These are phyloP conservation scores for Penicillium soppii DNA, from an alignment of 495 filamentous ascomycete genomes.

Conservation along the genomic window DNA sequence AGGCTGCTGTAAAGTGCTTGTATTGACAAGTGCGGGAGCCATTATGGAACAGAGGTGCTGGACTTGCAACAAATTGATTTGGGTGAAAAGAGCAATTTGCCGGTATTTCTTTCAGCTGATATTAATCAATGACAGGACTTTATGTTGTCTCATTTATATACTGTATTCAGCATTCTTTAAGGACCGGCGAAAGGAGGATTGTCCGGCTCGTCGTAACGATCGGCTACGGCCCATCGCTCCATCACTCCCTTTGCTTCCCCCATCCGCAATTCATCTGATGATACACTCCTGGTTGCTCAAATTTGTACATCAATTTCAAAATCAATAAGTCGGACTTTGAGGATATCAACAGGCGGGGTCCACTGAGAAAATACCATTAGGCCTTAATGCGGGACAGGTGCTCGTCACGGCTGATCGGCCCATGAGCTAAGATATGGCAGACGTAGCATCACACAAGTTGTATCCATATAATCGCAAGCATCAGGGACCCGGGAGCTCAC, in stretches of 20 bases:
- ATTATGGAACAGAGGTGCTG: conserved; percentile 4
- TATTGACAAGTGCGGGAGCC: conserved; percentile 15
- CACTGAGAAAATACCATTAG: no score
- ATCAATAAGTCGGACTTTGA: no score
- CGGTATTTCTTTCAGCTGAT: neutral
- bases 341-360: no score
- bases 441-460: neutral
- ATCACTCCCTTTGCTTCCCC: neutral
- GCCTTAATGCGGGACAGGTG: neutral
- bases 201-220: conserved; percentile 20
- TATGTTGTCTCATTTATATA: conserved; percentile 4
- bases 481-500: no score
- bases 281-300: neutral
- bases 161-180: neutral
- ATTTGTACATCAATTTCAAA: no score
- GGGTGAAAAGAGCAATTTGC: neutral
- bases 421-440: neutral
- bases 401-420: neutral
- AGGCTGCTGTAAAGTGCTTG: conserved; percentile 1
- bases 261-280: neutral
- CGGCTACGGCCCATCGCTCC: neutral
- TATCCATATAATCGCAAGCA: neutral
- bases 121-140: neutral
- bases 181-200: neutral
- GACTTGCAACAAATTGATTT: neutral